A percentile compares a stretch with the other conserved stretches of the same genome.
Conservation (phyloP, 139 green algal species). For the Picochlorum sp. region DNA sequence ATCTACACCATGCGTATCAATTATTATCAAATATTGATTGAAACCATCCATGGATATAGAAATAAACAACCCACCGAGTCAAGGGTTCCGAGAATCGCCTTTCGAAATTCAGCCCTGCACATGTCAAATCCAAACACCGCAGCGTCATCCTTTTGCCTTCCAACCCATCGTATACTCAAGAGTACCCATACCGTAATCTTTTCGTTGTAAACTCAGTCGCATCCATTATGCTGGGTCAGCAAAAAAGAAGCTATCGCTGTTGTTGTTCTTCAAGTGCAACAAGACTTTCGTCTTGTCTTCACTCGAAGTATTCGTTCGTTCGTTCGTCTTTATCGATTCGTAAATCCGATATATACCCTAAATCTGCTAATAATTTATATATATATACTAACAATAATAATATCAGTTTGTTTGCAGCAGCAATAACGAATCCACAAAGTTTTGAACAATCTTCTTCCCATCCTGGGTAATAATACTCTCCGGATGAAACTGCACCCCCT, state of each 20-base stretch:
- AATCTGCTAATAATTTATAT: background rate
- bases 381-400: background rate
- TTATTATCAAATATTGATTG: background rate
- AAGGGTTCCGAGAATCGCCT: constrained; percentile 52
- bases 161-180: no score
- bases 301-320: no score
- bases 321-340: no score
- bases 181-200: no score
- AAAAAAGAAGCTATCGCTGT: no score
- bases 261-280: no score
- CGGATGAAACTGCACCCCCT: constrained; percentile 97
- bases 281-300: no score
- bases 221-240: no score
- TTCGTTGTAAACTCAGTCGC: no score
- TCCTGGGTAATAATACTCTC: constrained; percentile 90
- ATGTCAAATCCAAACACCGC: background rate
- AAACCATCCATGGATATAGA: background rate
- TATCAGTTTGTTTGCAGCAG: background rate
- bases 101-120: constrained; percentile 15
- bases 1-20: constrained; percentile 30
- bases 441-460: constrained; percentile 77
- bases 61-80: constrained; percentile 43
- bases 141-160: background rate
- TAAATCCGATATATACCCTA: no score
- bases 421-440: constrained; percentile 57